Conservation (phyloP, 345 rosid species). For the Rhodamnia rubescens region DNA sequence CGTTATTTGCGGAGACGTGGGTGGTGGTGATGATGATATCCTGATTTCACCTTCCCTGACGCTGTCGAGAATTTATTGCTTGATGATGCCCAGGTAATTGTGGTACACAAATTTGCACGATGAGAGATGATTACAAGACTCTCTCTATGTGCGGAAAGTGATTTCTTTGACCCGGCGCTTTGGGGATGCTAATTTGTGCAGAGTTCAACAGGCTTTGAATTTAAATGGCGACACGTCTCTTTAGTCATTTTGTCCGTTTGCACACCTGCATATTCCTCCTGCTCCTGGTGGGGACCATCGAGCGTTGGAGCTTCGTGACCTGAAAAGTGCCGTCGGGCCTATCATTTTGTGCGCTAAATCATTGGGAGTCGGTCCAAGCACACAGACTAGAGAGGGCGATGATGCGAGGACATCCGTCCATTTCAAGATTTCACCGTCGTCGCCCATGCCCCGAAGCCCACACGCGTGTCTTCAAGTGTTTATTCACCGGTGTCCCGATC, state of each 20-base stretch:
- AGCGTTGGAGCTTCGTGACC: neutral
- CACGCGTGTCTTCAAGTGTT: neutral
- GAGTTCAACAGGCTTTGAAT: neutral
- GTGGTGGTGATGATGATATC: neutral
- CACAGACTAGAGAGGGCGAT: neutral
- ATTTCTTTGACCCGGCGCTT: neutral
- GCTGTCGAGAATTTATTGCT: neutral
- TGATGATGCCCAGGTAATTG: neutral
- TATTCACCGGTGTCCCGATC: neutral
- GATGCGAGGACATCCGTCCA: neutral
- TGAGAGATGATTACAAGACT: neutral
- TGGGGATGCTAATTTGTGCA: neutral
- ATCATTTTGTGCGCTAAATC: neutral
- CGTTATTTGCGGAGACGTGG: neutral
- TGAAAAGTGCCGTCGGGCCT: neutral
- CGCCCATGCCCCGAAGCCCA: neutral
- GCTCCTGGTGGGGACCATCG: neutral
- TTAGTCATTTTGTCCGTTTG: neutral
- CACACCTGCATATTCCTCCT: neutral
- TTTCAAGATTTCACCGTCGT: neutral
- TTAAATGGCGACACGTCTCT: neutral
- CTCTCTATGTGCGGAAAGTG: neutral
- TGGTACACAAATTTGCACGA: neutral
- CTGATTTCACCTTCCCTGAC: neutral
- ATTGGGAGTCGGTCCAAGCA: neutral